Evolutionary conservation across 805 yeast genomes (phyloP).

Genomic region (Metschnikowia kofuensis): DNA sequence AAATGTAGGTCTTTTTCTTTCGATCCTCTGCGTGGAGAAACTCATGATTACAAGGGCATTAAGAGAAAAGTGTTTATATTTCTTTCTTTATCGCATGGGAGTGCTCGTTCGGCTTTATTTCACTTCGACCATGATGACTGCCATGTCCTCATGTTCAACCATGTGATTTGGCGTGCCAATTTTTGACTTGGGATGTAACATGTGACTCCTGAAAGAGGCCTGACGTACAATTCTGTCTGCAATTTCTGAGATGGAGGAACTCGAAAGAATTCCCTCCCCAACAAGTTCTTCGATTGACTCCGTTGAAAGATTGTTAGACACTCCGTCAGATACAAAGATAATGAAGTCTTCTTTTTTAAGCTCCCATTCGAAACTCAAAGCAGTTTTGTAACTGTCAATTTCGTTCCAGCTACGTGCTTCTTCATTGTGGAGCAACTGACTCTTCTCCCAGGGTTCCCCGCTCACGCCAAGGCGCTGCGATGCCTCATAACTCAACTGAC

Average conservation of each 20-base stretch:
- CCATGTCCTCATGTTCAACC: constrained; percentile 4
- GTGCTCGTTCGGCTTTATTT: neutral
- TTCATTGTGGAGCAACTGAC: neutral
- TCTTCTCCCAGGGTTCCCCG: constrained; percentile 1
- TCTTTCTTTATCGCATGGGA: too few relatives aligned
- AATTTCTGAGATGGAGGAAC: neutral
- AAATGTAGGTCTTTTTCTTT: too few relatives aligned
- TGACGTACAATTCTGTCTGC: neutral
- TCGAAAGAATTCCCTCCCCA: neutral
- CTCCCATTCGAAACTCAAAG: constrained; percentile 1
- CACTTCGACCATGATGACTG: constrained; percentile 1
- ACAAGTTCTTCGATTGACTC: neutral
- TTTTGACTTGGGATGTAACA: neutral
- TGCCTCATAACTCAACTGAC: neutral
- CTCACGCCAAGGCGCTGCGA: neutral
- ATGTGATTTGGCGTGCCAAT: neutral
- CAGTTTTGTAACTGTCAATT: neutral
- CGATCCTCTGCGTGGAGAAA: too few relatives aligned
- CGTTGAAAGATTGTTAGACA: neutral
- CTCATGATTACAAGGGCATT: too few relatives aligned
- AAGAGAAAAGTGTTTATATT: too few relatives aligned
- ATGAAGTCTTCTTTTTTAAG: constrained; percentile 2
- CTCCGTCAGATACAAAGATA: constrained; percentile 1
- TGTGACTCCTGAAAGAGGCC: constrained; percentile 1
- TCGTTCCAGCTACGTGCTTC: neutral